A percentile compares a stretch with the other conserved stretches of the same genome.
phyloP scores from a whole-genome alignment of 2,329 filamentous ascomycete species.

The Paecilomyces fulvus region DNA sequence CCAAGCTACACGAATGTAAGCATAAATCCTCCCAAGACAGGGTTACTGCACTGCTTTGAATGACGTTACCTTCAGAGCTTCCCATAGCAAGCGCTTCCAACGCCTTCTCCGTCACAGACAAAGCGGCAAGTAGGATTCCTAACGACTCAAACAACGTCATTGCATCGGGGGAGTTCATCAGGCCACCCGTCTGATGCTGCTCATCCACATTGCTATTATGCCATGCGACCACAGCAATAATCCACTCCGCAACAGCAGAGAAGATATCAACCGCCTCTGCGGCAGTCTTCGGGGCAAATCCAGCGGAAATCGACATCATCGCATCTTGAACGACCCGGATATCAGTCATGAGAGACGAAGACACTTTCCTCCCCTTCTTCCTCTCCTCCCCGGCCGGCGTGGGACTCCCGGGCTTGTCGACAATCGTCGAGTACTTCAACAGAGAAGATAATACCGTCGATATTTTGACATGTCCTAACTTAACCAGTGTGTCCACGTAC shows the following conservation, averaged over 20 bases:
- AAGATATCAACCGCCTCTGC: slow-evolving; percentile 25
- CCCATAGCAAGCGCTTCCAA: slow-evolving; percentile 27
- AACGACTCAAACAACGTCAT: slow-evolving; percentile 34
- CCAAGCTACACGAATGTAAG: slow-evolving; percentile 17
- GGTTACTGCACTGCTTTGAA: neutral
- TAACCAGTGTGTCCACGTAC: slow-evolving; percentile 32
- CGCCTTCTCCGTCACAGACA: slow-evolving; percentile 29
- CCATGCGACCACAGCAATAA: slow-evolving; percentile 29
- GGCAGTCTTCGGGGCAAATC: slow-evolving; percentile 19
- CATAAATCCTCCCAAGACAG: neutral
- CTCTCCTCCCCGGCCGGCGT: neutral
- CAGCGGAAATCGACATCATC: slow-evolving; percentile 31
- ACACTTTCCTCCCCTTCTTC: neutral
- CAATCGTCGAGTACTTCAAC: slow-evolving; percentile 28
- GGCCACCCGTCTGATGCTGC: slow-evolving; percentile 18
- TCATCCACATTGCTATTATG: slow-evolving; percentile 19
- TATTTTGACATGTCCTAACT: slow-evolving; percentile 23
- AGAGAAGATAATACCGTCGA: slow-evolving; percentile 25
- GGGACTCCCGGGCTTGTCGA: slow-evolving; percentile 8
- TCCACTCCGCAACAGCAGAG: slow-evolving; percentile 28
- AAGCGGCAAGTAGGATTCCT: slow-evolving; percentile 32
- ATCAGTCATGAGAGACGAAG: slow-evolving; percentile 32
- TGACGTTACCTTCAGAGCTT: slow-evolving; percentile 23
- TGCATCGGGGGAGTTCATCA: slow-evolving; percentile 28
- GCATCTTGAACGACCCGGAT: slow-evolving; percentile 34